These are phyloP conservation scores for Achaetomiella virescens DNA, from an alignment of 495 filamentous ascomycete species.

Conservation along the genomic window DNA sequence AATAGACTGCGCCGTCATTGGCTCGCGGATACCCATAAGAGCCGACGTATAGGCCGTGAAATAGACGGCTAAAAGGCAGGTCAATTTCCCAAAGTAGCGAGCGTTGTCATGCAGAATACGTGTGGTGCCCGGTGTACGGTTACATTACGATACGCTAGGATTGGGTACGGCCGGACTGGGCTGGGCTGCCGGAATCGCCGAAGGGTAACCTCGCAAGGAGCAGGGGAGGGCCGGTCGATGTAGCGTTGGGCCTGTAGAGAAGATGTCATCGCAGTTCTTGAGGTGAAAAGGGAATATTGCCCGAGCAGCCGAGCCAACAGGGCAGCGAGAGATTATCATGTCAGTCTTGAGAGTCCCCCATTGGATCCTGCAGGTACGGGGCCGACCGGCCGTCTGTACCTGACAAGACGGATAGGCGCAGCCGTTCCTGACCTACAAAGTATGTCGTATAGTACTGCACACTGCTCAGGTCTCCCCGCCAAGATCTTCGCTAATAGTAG, in stretches of 20 bases:
- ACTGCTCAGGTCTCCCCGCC: too few relatives aligned
- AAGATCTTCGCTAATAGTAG: too few relatives aligned
- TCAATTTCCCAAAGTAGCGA: conserved; percentile 43
- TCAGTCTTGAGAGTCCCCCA: background rate
- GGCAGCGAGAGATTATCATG: conserved; percentile 3
- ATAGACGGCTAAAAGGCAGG: conserved; percentile 32
- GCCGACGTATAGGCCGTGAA: conserved; percentile 34
- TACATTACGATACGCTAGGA: background rate
- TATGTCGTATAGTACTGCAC: too few relatives aligned
- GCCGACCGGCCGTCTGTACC: conserved; percentile 6
- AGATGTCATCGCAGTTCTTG: conserved; percentile 36
- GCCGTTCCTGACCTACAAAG: too few relatives aligned
- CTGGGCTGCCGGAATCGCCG: conserved; percentile 23
- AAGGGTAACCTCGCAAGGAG: background rate
- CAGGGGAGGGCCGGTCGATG: background rate
- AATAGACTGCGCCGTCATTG: conserved; percentile 40
- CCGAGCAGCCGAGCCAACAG: conserved; percentile 21
- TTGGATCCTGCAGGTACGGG: conserved; percentile 15
- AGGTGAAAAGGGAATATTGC: conserved; percentile 28
- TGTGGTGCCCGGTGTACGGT: conserved; percentile 1
- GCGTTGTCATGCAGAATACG: conserved; percentile 34
- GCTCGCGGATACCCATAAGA: conserved; percentile 38
- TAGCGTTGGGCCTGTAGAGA: conserved; percentile 28
- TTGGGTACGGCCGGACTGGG: background rate
- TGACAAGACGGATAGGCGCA: background rate